Evolutionary conservation across 495 filamentous ascomycete species (phyloP).

Genomic region (Daldinia decipiens): DNA sequence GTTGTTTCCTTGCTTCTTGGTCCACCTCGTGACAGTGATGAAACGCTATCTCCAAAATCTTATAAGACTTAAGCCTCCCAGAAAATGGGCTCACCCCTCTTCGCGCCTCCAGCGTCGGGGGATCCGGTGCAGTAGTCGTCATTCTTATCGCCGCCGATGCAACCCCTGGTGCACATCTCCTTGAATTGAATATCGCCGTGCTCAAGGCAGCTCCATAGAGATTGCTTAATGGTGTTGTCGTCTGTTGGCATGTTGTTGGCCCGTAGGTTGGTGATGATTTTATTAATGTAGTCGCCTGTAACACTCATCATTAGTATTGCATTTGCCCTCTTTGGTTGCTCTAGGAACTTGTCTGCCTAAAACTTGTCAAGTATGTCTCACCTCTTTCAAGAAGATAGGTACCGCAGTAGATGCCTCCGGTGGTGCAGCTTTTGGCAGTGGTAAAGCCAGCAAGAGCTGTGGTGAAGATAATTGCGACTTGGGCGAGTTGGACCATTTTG

Average conservation of each 20-base stretch:
- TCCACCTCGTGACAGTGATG: too few species aligned
- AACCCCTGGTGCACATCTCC: constrained; percentile 1
- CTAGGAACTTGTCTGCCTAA: too few species aligned
- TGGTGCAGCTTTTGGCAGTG: neutral
- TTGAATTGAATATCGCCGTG: neutral
- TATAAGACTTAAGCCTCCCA: neutral
- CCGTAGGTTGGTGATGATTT: neutral
- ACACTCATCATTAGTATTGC: neutral
- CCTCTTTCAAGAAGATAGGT: neutral
- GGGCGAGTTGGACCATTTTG: neutral
- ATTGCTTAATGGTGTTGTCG: neutral
- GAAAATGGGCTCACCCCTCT: neutral
- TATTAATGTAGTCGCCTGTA: neutral
- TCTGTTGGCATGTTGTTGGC: constrained; percentile 1
- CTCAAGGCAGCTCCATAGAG: neutral
- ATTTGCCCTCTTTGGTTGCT: neutral
- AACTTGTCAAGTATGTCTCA: neutral
- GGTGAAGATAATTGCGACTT: neutral
- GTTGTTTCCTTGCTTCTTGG: too few species aligned
- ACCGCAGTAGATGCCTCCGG: neutral
- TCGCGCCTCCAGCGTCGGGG: neutral
- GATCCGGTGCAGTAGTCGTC: constrained; percentile 2
- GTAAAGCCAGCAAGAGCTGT: neutral
- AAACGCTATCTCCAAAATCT: neutral
- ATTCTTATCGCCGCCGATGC: neutral